Percentiles rank a stretch among this genome's conserved stretches.
Conservation (phyloP, 1,284 basidiomycete genomes). For the Microbotryum saponariae region DNA sequence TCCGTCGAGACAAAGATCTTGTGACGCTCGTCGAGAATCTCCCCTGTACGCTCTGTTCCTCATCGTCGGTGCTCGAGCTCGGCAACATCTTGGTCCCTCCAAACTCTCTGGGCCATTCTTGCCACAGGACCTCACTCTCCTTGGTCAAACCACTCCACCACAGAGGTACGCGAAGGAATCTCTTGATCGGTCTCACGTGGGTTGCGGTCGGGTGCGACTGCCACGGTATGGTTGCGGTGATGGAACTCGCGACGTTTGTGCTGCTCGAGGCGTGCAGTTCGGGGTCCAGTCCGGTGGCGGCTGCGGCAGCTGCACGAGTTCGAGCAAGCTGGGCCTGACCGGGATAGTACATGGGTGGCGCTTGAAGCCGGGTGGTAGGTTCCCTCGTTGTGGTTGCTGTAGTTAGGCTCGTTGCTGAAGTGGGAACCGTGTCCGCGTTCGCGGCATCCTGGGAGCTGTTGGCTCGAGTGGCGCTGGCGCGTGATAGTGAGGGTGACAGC, state of each 20-base stretch:
- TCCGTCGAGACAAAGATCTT: constrained; percentile 6
- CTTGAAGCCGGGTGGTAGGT: constrained; percentile 1
- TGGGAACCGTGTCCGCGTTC: neutral
- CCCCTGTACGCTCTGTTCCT: constrained; percentile 1
- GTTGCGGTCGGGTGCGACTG: constrained; percentile 13
- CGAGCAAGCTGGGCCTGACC: constrained; percentile 10
- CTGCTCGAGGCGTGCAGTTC: constrained; percentile 2
- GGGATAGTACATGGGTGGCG: constrained; percentile 21
- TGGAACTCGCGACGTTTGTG: constrained; percentile 15
- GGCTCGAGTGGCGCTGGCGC: neutral
- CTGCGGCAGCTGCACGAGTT: neutral
- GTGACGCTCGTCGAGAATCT: neutral
- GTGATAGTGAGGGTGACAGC: neutral
- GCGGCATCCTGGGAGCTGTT: neutral
- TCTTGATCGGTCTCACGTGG: neutral
- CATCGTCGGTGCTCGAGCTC: neutral
- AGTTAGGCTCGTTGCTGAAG: neutral
- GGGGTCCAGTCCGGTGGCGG: neutral
- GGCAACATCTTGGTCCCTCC: constrained; percentile 14
- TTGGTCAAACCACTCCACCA: constrained; percentile 4
- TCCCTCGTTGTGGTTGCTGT: neutral
- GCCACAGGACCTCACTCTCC: constrained; percentile 11
- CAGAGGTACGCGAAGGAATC: neutral
- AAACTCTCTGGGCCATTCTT: constrained; percentile 26
- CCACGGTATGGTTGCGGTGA: constrained; percentile 11